Percentiles rank a stretch among this genome's conserved stretches.
Evolutionary conservation across 2,329 filamentous ascomycete genomes (phyloP).

Genomic region (Cephalotrichum gorgonifer): DNA sequence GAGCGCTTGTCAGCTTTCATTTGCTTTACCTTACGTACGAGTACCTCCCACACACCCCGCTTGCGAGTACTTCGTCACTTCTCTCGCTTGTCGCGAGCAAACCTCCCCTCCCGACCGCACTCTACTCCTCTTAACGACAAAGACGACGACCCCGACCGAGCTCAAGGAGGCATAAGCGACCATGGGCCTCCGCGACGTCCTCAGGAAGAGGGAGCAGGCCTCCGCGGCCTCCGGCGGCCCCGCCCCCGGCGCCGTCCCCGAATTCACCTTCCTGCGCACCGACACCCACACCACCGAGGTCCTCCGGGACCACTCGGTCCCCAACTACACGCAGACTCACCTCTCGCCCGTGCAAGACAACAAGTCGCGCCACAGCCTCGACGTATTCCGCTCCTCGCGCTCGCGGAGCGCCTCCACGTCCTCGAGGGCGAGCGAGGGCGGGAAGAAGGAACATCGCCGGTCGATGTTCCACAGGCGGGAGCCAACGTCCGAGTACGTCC

Average conservation of each 20-base stretch:
- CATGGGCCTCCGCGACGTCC: slow-evolving; percentile 42
- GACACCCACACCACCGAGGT: slow-evolving; percentile 74
- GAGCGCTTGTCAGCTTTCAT: no score
- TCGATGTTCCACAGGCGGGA: slow-evolving; percentile 53
- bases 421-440: slow-evolving; percentile 17
- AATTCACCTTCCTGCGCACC: slow-evolving; percentile 76
- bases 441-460: slow-evolving; percentile 21
- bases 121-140: not conserved
- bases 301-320: slow-evolving; percentile 54
- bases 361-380: slow-evolving; percentile 30
- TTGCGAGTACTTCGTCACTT: no score
- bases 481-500: slow-evolving; percentile 62
- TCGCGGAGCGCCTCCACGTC: slow-evolving; percentile 37
- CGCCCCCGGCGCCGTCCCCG: slow-evolving; percentile 42
- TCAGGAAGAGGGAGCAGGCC: slow-evolving; percentile 39
- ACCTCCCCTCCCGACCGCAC: no score
- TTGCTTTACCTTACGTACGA: no score
- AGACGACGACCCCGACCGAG: not conserved
- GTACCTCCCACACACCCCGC: no score
- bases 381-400: slow-evolving; percentile 33
- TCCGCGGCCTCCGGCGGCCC: slow-evolving; percentile 17
- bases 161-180: not conserved
- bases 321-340: slow-evolving; percentile 14
- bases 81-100: no score
- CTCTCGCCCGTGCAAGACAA: slow-evolving; percentile 15